Conservation (phyloP, 176 grass and related monocot species). For the Canna indica region DNA sequence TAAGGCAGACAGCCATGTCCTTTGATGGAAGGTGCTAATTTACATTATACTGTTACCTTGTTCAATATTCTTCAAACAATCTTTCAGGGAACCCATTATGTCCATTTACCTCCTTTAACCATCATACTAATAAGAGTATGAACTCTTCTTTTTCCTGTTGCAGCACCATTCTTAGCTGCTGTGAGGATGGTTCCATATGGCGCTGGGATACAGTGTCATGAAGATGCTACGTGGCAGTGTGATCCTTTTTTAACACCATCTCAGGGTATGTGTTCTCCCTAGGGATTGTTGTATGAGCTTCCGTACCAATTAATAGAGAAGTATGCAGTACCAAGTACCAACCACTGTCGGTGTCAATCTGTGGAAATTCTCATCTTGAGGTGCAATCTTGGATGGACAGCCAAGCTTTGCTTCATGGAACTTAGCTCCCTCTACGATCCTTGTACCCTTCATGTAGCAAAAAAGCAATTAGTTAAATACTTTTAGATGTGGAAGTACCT, state of each 20-base stretch:
- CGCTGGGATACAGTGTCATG: conserved; percentile 64
- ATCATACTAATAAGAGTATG: background rate
- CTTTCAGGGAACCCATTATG: background rate
- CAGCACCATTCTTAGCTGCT: conserved; percentile 80
- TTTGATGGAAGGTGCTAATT: conserved; percentile 70
- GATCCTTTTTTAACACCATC: background rate
- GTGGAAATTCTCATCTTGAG: background rate
- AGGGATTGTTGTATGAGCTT: background rate
- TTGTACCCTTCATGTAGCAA: background rate
- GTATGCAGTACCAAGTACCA: too few relatives aligned
- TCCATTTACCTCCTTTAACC: background rate
- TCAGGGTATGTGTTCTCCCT: background rate
- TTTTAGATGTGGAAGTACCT: background rate
- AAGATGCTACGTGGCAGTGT: background rate
- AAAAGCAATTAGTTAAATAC: background rate
- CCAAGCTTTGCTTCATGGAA: background rate
- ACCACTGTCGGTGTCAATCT: background rate
- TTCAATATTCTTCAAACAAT: background rate
- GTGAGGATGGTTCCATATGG: conserved; percentile 62
- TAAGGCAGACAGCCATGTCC: conserved; percentile 77
- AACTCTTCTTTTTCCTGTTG: conserved; percentile 15
- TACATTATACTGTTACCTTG: too few relatives aligned
- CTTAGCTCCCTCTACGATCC: background rate
- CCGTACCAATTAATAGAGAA: too few relatives aligned
- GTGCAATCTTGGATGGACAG: background rate